These are phyloP conservation scores for Eucalyptus sp. DNA, from an alignment of 345 rosid genomes.

Conservation along the genomic window DNA sequence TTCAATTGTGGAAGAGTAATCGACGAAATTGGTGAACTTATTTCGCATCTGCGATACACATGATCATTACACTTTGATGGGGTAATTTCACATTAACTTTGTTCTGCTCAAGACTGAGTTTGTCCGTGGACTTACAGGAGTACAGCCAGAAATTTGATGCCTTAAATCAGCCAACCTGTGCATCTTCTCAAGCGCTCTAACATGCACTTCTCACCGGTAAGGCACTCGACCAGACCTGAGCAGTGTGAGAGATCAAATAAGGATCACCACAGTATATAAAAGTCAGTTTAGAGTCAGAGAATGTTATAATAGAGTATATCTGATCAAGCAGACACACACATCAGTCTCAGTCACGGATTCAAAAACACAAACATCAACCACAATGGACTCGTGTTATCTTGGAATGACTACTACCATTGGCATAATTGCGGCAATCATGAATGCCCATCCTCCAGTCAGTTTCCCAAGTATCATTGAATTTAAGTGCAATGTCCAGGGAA, in stretches of 20 bases:
- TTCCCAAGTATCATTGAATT: constrained; percentile 46
- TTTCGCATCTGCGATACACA: not conserved
- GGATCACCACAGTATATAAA: not conserved
- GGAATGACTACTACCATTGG: constrained; percentile 32
- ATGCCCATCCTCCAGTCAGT: constrained; percentile 46
- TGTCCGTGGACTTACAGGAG: not conserved
- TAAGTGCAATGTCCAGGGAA: constrained; percentile 30
- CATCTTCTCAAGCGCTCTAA: constrained; percentile 29
- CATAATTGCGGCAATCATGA: constrained; percentile 68
- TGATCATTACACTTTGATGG: not conserved
- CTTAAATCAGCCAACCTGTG: not conserved
- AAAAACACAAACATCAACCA: not conserved
- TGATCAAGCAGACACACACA: not conserved
- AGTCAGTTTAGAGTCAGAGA: not conserved
- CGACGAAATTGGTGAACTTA: not conserved
- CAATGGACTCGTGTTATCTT: not conserved
- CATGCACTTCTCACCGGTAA: constrained; percentile 44
- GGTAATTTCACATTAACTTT: not conserved
- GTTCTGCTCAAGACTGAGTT: not conserved
- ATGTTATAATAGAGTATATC: not conserved
- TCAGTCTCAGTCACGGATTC: not conserved
- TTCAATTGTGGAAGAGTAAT: not conserved
- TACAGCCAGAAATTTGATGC: not conserved
- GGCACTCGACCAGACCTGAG: constrained; percentile 64
- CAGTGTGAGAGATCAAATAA: not conserved